phyloP scores from a whole-genome alignment of 345 rosid species.

The Syzygium aromaticum region DNA sequence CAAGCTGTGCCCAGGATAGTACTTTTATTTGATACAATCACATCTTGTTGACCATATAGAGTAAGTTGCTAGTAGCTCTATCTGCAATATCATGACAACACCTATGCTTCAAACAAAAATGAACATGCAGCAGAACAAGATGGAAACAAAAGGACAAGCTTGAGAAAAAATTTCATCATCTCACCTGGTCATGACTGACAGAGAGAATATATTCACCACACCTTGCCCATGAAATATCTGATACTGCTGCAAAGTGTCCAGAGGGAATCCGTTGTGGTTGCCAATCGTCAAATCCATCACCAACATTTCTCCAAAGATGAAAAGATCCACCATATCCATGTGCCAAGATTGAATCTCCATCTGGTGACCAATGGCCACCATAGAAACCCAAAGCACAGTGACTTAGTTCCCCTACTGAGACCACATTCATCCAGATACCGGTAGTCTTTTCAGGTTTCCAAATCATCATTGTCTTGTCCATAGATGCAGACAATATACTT shows the following conservation, averaged over 20 bases:
- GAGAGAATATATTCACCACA: constrained; percentile 68
- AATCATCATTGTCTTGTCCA: constrained; percentile 99
- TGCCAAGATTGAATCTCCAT: constrained; percentile 61
- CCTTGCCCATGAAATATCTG: constrained; percentile 79
- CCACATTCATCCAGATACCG: constrained; percentile 97
- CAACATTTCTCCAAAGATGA: constrained; percentile 79
- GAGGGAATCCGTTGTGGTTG: constrained; percentile 82
- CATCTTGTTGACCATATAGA: not conserved
- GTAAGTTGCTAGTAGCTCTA: not conserved
- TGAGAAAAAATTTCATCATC: not conserved
- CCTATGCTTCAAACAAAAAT: not conserved
- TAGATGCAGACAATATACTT: constrained; percentile 81
- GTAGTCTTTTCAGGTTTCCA: constrained; percentile 87
- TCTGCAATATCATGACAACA: not conserved
- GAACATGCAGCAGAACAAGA: not conserved
- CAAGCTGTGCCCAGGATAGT: not conserved
- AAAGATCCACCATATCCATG: constrained; percentile 95
- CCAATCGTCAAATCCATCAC: constrained; percentile 62
- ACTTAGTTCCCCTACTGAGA: constrained; percentile 89
- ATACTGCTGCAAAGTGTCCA: constrained; percentile 81
- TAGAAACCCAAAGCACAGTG: constrained; percentile 97
- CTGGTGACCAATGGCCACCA: constrained; percentile 92
- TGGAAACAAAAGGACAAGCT: not conserved
- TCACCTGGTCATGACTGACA: constrained; percentile 94
- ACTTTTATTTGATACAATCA: not conserved